Conservation (phyloP, 202 grass and related monocot genomes). For the Alloteropsis angusta region DNA sequence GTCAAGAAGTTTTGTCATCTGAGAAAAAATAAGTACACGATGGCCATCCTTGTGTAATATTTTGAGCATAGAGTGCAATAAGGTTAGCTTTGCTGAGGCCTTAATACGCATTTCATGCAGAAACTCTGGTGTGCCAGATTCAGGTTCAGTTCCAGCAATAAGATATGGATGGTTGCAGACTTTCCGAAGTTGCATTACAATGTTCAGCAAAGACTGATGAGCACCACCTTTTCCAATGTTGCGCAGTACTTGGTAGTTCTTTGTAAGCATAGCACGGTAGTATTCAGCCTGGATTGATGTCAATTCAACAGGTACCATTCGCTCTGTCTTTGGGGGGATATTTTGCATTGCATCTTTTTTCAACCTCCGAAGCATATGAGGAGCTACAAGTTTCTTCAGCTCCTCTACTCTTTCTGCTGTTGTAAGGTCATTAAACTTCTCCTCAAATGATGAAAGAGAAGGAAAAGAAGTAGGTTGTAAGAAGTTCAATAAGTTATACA, state of each 20-base stretch:
- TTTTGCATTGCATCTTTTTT: conserved; percentile 99
- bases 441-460: conserved; percentile 83
- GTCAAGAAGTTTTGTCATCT: conserved; percentile 99
- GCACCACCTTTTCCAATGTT: conserved; percentile 86
- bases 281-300: conserved; percentile 98
- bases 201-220: conserved; percentile 90
- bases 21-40: conserved; percentile 95
- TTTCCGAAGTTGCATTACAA: conserved; percentile 99
- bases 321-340: conserved; percentile 94
- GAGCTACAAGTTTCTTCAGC: conserved; percentile 97
- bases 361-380: conserved; percentile 93
- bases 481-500: conserved; percentile 98
- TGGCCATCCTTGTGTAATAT: conserved; percentile 77
- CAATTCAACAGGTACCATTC: conserved; percentile 90
- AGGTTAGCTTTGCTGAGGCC: conserved; percentile 83
- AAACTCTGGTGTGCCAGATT: conserved; percentile 78
- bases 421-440: conserved; percentile 96
- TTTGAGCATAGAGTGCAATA: conserved; percentile 94
- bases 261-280: conserved; percentile 97
- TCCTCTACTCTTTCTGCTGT: conserved; percentile 96
- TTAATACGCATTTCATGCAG: conserved; percentile 99
- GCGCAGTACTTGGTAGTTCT: conserved; percentile 90
- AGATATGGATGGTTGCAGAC: conserved; percentile 99
- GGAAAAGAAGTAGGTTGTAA: conserved; percentile 94
- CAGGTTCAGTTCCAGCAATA: conserved; percentile 96